Conservation (phyloP, 306 rosid species). For the Acmispon strigosus region DNA sequence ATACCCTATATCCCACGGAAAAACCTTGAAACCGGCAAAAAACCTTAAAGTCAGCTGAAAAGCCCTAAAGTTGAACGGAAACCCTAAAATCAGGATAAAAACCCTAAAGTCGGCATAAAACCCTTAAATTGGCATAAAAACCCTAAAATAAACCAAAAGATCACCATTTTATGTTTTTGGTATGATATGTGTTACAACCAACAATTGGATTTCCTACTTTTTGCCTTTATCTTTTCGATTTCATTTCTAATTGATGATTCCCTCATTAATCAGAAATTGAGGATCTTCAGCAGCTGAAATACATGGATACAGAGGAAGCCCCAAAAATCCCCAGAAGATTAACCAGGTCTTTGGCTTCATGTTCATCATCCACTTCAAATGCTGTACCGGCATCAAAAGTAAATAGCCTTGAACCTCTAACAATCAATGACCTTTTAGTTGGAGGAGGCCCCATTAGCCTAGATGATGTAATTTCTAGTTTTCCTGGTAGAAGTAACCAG, state of each 20-base stretch:
- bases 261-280: not conserved
- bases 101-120: too few relatives aligned
- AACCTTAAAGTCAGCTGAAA: too few relatives aligned
- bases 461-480: constrained; percentile 52
- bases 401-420: constrained; percentile 29
- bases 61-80: too few relatives aligned
- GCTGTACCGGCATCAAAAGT: constrained; percentile 25
- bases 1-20: too few relatives aligned
- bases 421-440: constrained; percentile 54
- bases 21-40: too few relatives aligned
- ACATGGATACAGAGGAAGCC: constrained; percentile 53
- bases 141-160: too few relatives aligned
- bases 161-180: not conserved
- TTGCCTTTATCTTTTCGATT: not conserved
- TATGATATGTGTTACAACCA: not conserved
- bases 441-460: constrained; percentile 66
- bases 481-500: constrained; percentile 62
- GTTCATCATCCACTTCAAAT: constrained; percentile 36
- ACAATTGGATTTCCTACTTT: not conserved
- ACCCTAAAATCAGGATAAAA: too few relatives aligned
- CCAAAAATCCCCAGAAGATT: constrained; percentile 49
- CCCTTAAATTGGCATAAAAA: too few relatives aligned
- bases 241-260: constrained; percentile 2
- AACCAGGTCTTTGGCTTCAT: constrained; percentile 53
- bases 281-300: not conserved